These are phyloP conservation scores for Solanum neorickii DNA, from an alignment of 257 asterid species.

Conservation along the genomic window DNA sequence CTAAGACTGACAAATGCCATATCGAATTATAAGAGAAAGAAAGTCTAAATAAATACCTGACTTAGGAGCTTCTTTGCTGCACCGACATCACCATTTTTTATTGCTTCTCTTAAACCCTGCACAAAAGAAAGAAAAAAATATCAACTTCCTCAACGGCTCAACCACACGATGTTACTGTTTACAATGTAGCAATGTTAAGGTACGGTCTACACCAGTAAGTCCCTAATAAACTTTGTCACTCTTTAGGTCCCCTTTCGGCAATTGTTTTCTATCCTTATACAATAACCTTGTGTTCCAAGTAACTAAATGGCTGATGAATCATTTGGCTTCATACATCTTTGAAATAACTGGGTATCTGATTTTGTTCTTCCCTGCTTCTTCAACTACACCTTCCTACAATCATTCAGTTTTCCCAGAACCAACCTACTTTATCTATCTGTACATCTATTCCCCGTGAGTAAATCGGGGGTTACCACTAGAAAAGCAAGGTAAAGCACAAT, in stretches of 20 bases:
- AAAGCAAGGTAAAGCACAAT: slow-evolving; percentile 2
- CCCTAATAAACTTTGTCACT: not conserved
- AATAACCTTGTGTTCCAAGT: not conserved
- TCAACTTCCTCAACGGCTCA: not conserved
- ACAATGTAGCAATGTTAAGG: not conserved
- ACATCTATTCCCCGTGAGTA: not conserved
- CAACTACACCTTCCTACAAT: not conserved
- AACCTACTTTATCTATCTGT: not conserved
- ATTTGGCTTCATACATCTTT: not conserved
- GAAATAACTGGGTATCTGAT: not conserved
- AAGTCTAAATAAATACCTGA: slow-evolving; percentile 46
- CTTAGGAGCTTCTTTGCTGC: slow-evolving; percentile 74
- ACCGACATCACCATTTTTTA: slow-evolving; percentile 77
- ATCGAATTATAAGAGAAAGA: slow-evolving; percentile 4
- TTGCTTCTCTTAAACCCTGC: slow-evolving; percentile 93
- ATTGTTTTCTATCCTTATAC: not conserved
- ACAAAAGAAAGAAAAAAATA: not conserved
- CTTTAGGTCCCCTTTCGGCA: not conserved
- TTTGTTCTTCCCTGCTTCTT: not conserved
- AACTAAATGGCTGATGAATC: not conserved
- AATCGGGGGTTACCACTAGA: not conserved
- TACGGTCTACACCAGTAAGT: not conserved
- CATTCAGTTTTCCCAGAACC: not conserved
- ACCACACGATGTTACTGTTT: not conserved
- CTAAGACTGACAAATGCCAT: not conserved